Conservation (phyloP, 768 basidiomycete species). For the Glaciozyma antarctica region DNA sequence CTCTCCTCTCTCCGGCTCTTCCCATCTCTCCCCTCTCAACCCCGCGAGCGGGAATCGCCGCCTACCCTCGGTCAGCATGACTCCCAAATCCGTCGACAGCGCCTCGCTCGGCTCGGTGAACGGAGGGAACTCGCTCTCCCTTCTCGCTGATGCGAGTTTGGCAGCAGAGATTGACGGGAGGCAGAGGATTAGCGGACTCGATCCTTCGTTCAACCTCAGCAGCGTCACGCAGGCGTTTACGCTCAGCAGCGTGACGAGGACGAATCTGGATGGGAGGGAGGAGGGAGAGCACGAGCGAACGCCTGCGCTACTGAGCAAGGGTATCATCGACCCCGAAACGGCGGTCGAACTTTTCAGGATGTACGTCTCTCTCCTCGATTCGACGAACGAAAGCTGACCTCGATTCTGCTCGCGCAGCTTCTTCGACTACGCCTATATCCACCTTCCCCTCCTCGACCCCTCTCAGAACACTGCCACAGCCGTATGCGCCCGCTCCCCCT, state of each 20-base stretch:
- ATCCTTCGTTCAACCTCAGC: constrained; percentile 20
- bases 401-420: constrained; percentile 14
- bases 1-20: not conserved
- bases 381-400: no score
- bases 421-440: constrained; percentile 36
- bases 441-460: constrained; percentile 68
- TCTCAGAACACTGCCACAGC: constrained; percentile 86
- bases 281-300: not conserved
- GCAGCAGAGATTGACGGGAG: constrained; percentile 25
- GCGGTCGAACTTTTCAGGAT: constrained; percentile 83
- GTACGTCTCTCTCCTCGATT: constrained; percentile 2
- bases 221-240: constrained; percentile 20
- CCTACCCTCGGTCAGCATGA: not conserved
- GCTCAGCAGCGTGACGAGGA: constrained; percentile 1
- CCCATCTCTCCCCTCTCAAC: not conserved
- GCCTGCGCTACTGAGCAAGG: constrained; percentile 16
- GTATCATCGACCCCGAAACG: constrained; percentile 69
- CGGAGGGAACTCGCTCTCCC: constrained; percentile 9
- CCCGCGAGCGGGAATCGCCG: not conserved
- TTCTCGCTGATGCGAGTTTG: constrained; percentile 25
- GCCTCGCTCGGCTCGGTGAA: not conserved
- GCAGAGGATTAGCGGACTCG: constrained; percentile 10
- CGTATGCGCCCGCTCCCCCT: constrained; percentile 90
- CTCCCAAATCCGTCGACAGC: not conserved
- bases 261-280: not conserved